Evolutionary conservation across 2,329 filamentous ascomycete genomes (phyloP), one percentile per base, ranked within the genome.

Genomic region (Pseudogymnoascus sp.): DNA sequence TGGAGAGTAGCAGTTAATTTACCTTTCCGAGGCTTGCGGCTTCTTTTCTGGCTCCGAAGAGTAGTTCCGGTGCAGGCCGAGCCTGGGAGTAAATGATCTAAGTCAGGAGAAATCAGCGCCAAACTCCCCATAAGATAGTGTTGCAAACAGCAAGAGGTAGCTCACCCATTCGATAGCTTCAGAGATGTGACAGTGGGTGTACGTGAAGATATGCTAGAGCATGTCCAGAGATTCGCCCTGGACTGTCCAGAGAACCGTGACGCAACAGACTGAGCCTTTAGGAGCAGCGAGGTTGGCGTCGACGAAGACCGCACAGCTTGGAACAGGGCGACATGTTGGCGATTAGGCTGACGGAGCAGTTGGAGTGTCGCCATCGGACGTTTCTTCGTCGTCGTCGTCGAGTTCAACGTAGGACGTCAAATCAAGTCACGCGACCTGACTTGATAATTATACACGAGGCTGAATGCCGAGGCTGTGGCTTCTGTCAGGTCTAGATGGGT

Each of bases 391-490:
- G 28, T 57, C 51, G 51, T 57, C 51, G 51, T 57, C 28, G 51
- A 57, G 51, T 34, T 36, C 51, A 36, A 57, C 51, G 51, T 14
- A 28, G 51, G 51, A 57, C 51, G 51, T 57, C 28, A 19, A 57
- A 21, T 41, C 51, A 57, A 57, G 51, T 57, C 51, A 57, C 51
- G 51, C 51, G 51, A 57, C 51, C 51, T 34, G 51, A 4, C 19
- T 57, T 57, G 48, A 57, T 34, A 34, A 57, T 57, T 57, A 57
- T 57, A 57, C 11, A 57, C 51, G 51, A 57, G 51, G 51, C 51
- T 57, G 51, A 57, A 57, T 57, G 28, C 51, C 25, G 51, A 57
- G 51, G 51, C 51, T 57, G 51, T 1, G 28, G 6, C 51, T 14
- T 16, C 51, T 34, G 51, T 34, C 51, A 57, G 51, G n/a, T 57